Evolutionary conservation across 1,284 basidiomycete species (phyloP).

Genomic region (Abortiporus biennis): DNA sequence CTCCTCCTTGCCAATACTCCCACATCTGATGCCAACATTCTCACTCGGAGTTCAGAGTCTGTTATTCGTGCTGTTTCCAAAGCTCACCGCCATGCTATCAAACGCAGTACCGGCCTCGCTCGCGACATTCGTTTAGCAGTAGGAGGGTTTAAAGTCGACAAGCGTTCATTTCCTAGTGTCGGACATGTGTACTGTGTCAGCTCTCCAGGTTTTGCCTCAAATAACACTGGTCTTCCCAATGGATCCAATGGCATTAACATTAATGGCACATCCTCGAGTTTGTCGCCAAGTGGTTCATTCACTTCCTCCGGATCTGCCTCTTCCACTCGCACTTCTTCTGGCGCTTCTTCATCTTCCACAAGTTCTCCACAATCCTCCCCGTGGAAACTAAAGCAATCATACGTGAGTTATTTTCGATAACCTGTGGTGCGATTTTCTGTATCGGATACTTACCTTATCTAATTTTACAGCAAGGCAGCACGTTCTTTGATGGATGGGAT

Average conservation of each 20-base stretch:
- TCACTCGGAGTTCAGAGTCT: constrained; percentile 33
- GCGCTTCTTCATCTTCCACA: constrained; percentile 14
- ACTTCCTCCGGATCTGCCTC: constrained; percentile 5
- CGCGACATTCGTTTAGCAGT: constrained; percentile 63
- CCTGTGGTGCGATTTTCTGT: too few relatives aligned
- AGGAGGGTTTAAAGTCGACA: constrained; percentile 30
- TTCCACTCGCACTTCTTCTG: constrained; percentile 6
- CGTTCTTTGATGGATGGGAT: constrained; percentile 78
- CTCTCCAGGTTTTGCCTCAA: constrained; percentile 11
- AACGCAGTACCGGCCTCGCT: constrained; percentile 53
- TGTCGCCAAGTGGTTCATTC: constrained; percentile 6
- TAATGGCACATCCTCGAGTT: constrained; percentile 6
- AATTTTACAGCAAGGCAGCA: constrained; percentile 43
- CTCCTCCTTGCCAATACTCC: constrained; percentile 24
- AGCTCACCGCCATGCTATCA: constrained; percentile 37
- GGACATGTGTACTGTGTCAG: constrained; percentile 25
- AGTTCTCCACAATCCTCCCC: constrained; percentile 17
- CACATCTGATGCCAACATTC: constrained; percentile 30
- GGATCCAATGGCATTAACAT: constrained; percentile 11
- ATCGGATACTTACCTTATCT: neutral
- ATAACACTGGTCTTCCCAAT: constrained; percentile 9
- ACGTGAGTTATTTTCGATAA: constrained; percentile 17
- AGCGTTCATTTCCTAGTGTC: constrained; percentile 11
- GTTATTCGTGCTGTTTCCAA: constrained; percentile 21
- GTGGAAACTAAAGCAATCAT: constrained; percentile 23